Evolutionary conservation across 345 rosid species (phyloP), one percentile per base, ranked within the genome.

Genomic region (Nasturtium officinale): DNA sequence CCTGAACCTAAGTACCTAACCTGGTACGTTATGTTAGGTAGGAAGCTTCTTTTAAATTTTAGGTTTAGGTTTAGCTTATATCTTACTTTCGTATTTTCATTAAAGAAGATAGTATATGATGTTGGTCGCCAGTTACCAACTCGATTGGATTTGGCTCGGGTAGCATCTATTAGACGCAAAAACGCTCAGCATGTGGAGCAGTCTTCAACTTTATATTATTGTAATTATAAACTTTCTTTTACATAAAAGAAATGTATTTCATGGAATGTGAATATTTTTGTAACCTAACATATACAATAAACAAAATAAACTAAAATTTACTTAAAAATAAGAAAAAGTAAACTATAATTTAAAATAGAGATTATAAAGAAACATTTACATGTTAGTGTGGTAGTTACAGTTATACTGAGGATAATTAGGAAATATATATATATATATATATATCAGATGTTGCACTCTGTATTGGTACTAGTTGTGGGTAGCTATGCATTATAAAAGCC

Each of bases 1-100:
- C n/a, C n/a, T n/a, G n/a, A n/a, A n/a, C n/a, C n/a, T n/a, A n/a
- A n/a, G n/a, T n/a, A 73, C 77, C 72, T 56, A 73, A 74, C 66
- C 33, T 74, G 29, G 38, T 67, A 59, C 73, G 73, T 74, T 67
- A 38, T 38, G 73, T 75, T 75, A 75, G 78, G 78, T 74, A 66
- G 17, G 68, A 60, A 75, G 55, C 37, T 75, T 74, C 73, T 50
- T 15, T 58, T 3, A 35, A 30, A 17, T 35, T 15, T 58, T 3
- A 35, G 21, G 13, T 35, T 2, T 15, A 17, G 17, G 17, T 17
- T 33, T 2, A 5, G 0, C 9, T 5, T 32, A 21, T 3, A 1
- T 58, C 18, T 1, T 26, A 8, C 7, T 8, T 13, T 28, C 16
- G 45, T 28, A 57, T 58, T 37, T 74, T 67, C 55, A 38, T 38